These are phyloP conservation scores for Furcasterigmium sp. DNA, from an alignment of 2,329 filamentous ascomycete species.

Conservation along the genomic window DNA sequence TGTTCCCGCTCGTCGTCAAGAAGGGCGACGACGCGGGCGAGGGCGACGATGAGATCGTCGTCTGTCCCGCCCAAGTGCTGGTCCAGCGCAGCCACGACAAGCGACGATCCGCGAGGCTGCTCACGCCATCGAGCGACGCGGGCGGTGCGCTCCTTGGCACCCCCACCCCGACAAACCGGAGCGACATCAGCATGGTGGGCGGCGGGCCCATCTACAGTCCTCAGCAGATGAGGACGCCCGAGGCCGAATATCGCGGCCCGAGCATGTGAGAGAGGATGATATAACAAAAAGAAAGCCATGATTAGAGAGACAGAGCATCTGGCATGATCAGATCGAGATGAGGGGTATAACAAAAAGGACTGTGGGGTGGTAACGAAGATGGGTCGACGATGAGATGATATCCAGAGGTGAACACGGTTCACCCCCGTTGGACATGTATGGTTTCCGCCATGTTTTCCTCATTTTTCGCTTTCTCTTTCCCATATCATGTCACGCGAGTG, in stretches of 20 bases:
- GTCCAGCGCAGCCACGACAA: constrained; percentile 51
- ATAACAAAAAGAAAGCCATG: background rate
- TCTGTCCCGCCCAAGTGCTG: constrained; percentile 91
- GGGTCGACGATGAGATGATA: background rate
- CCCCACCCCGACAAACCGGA: constrained; percentile 23
- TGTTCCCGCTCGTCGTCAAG: constrained; percentile 95
- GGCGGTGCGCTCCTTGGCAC: constrained; percentile 37
- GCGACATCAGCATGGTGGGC: constrained; percentile 28
- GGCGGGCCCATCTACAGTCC: constrained; percentile 6
- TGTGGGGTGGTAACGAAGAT: constrained; percentile 1
- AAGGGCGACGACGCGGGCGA: constrained; percentile 84
- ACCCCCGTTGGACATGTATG: too few relatives aligned
- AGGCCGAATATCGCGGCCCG: constrained; percentile 25
- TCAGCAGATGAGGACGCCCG: constrained; percentile 8
- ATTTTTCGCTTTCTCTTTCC: too few relatives aligned
- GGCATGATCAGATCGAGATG: background rate
- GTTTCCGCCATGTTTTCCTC: too few relatives aligned
- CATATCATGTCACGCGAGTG: too few relatives aligned
- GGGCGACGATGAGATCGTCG: constrained; percentile 91
- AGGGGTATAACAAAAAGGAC: constrained; percentile 1
- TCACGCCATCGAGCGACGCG: constrained; percentile 46
- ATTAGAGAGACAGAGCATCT: too few relatives aligned
- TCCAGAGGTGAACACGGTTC: background rate
- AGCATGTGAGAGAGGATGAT: constrained; percentile 18
- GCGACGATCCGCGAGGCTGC: constrained; percentile 26